Conservation (phyloP, 2,329 filamentous ascomycete genomes). For the Aureobasidium sp. region DNA sequence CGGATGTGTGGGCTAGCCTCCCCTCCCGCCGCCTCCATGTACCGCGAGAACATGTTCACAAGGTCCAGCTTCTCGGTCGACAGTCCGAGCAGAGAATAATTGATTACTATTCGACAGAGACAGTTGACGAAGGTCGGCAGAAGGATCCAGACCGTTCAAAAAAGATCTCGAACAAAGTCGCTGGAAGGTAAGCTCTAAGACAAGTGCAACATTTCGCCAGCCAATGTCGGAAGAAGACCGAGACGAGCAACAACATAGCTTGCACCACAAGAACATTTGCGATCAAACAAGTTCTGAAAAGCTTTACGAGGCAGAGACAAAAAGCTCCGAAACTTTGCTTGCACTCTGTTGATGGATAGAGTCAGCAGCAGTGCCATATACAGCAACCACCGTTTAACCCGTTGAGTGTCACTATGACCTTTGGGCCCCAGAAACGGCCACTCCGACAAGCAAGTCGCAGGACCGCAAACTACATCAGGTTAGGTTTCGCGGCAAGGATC, state of each 20-base stretch:
- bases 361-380: background rate
- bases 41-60: background rate
- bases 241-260: background rate
- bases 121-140: background rate
- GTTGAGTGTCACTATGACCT: background rate
- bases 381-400: background rate
- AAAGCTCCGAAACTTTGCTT: background rate
- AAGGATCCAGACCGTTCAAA: background rate
- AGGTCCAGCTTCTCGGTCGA: background rate
- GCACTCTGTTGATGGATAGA: background rate
- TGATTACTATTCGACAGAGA: constrained; percentile 1
- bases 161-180: background rate
- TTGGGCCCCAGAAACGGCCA: background rate
- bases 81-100: background rate
- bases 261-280: no score
- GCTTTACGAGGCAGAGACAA: no score
- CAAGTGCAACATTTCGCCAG: background rate
- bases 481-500: background rate
- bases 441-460: background rate
- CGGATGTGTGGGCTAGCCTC: background rate
- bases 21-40: no score
- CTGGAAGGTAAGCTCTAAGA: background rate
- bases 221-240: background rate
- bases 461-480: background rate
- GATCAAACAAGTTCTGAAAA: background rate